A percentile compares a stretch with the other conserved stretches of the same genome.
Conservation (phyloP, 2,329 filamentous ascomycete genomes). For the Alternaria triticina region DNA sequence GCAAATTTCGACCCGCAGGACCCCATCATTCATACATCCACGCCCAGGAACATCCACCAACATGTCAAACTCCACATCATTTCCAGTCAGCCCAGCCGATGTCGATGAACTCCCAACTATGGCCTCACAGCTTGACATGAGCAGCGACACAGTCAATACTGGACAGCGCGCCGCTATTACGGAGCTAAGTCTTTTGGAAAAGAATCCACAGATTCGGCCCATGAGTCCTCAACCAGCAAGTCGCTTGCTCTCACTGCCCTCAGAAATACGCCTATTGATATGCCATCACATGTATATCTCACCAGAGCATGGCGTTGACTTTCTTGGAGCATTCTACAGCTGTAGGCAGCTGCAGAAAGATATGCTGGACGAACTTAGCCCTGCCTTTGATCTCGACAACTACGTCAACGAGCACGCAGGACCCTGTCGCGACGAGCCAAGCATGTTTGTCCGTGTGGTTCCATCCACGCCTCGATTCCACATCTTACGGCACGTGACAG, state of each 20-base stretch:
- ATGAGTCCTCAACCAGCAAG: not conserved
- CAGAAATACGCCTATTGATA: not conserved
- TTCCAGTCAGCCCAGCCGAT: not conserved
- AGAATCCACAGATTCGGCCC: not conserved
- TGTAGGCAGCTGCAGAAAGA: not conserved
- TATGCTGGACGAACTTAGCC: not conserved
- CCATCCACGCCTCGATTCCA: not conserved
- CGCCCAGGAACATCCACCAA: not conserved
- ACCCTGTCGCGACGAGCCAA: not conserved
- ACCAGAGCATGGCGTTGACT: not conserved
- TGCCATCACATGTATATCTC: not conserved
- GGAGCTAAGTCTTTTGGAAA: not conserved
- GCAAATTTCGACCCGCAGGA: not conserved
- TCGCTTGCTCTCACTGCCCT: not conserved
- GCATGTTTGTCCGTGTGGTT: not conserved
- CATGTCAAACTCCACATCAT: not conserved
- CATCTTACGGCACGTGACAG: not conserved
- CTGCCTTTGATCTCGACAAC: not conserved
- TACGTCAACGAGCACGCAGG: not conserved
- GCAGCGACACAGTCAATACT: not conserved
- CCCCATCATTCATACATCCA: not conserved
- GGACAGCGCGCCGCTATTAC: not conserved
- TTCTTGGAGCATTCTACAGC: not conserved
- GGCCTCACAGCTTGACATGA: not conserved
- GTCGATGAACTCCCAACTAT: not conserved